Evolutionary conservation across 805 yeast species (phyloP).

Genomic region (Monosporozyma solicola): DNA sequence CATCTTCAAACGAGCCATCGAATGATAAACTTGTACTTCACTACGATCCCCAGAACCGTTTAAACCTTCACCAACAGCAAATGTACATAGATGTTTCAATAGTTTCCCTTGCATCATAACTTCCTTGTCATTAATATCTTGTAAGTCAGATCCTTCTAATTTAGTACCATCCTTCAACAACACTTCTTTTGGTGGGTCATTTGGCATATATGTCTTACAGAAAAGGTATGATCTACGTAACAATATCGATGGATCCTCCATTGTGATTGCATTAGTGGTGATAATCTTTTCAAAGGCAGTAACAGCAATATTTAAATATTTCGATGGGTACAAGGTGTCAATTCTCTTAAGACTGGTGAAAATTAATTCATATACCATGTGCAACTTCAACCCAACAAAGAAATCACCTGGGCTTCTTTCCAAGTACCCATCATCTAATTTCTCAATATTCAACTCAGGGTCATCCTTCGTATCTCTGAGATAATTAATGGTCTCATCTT

Average conservation of each 20-base stretch:
- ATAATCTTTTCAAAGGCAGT: slow-evolving; percentile 48
- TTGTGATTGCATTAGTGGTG: slow-evolving; percentile 32
- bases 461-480: slow-evolving; percentile 6
- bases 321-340: slow-evolving; percentile 66
- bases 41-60: slow-evolving; percentile 20
- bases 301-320: slow-evolving; percentile 63
- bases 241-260: slow-evolving; percentile 34
- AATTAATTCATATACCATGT: slow-evolving; percentile 58
- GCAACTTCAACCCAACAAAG: slow-evolving; percentile 49
- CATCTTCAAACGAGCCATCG: slow-evolving; percentile 14
- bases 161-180: slow-evolving; percentile 9
- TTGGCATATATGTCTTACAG: slow-evolving; percentile 48
- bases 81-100: slow-evolving; percentile 53
- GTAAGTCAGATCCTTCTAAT: slow-evolving; percentile 31
- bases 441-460: slow-evolving; percentile 3
- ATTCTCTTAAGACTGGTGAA: slow-evolving; percentile 50
- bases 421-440: slow-evolving; percentile 5
- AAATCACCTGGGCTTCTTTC: slow-evolving; percentile 20
- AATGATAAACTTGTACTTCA: slow-evolving; percentile 20
- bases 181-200: slow-evolving; percentile 34
- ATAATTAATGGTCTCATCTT: slow-evolving; percentile 7
- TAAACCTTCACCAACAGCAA: slow-evolving; percentile 36
- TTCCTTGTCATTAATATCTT: slow-evolving; percentile 45
- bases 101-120: slow-evolving; percentile 54
- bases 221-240: slow-evolving; percentile 58